phyloP scores from a whole-genome alignment of 306 rosid genomes.

The Astragalus glycyphyllos region DNA sequence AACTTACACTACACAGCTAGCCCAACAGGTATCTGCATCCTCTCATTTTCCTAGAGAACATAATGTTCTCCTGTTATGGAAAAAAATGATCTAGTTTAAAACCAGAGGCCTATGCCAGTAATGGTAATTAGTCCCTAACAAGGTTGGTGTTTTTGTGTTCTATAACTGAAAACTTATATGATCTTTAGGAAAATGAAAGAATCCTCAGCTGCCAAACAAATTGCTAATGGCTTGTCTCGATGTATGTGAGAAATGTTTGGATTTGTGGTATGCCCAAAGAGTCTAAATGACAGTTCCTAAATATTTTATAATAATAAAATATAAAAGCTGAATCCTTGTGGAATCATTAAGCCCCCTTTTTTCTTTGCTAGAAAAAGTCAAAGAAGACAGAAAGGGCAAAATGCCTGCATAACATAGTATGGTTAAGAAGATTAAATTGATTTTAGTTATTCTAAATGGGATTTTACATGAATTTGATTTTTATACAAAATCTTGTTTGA shows the following conservation, averaged over 20 bases:
- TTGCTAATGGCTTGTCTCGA: neutral
- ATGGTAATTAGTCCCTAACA: neutral
- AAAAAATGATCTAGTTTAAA: neutral
- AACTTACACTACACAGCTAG: slow-evolving; percentile 2
- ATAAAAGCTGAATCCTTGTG: too few relatives aligned
- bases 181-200: neutral
- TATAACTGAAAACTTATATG: neutral
- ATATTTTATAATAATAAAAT: too few relatives aligned
- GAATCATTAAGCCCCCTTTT: too few relatives aligned
- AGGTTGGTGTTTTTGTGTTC: neutral
- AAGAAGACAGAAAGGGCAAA: too few relatives aligned
- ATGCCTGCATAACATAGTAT: too few relatives aligned
- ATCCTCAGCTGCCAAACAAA: neutral
- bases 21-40: slow-evolving; percentile 19
- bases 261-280: slow-evolving; percentile 4
- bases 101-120: neutral
- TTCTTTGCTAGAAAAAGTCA: too few relatives aligned
- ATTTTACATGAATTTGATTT: too few relatives aligned
- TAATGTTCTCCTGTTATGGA: neutral
- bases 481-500: too few relatives aligned
- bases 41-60: slow-evolving; percentile 3
- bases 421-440: too few relatives aligned
- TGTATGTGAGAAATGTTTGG: slow-evolving; percentile 16
- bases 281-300: neutral
- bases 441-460: too few relatives aligned